Conservation (phyloP, 148 eudicot species). For the Fagopyrum homotropicum region DNA sequence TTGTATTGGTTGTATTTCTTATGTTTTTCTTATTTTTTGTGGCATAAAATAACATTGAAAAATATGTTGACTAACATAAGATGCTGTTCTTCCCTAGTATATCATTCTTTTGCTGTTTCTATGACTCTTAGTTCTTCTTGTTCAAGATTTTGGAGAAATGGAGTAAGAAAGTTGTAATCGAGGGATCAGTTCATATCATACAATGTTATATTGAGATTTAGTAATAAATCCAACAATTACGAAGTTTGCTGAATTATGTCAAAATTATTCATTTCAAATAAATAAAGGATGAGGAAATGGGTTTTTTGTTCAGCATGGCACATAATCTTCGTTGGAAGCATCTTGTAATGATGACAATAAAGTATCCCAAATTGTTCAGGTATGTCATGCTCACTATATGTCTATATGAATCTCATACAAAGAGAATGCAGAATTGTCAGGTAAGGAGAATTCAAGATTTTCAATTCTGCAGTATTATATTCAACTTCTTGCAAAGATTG, state of each 20-base stretch:
- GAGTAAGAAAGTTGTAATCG: background rate
- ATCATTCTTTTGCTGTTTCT: background rate
- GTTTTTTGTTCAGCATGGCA: too few relatives aligned
- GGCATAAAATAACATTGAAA: constrained; percentile 37
- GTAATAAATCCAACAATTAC: background rate
- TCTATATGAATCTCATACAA: background rate
- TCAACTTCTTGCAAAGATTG: background rate
- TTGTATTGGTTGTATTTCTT: constrained; percentile 71
- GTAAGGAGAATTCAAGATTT: background rate
- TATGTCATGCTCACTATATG: constrained; percentile 6
- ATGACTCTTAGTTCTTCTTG: background rate
- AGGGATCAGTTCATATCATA: constrained; percentile 3
- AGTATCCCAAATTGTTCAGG: background rate
- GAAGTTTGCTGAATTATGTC: too few relatives aligned
- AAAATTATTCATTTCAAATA: too few relatives aligned
- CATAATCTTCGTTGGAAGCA: background rate
- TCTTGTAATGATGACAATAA: background rate
- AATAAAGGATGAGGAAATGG: too few relatives aligned
- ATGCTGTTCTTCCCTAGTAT: background rate
- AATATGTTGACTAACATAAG: background rate
- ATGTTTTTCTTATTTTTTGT: constrained; percentile 88
- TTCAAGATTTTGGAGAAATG: background rate
- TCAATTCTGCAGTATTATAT: background rate
- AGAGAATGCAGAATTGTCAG: background rate
- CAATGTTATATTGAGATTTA: background rate